These are phyloP conservation scores for Dendrothele bispora DNA, from an alignment of 768 basidiomycete genomes.

Conservation along the genomic window DNA sequence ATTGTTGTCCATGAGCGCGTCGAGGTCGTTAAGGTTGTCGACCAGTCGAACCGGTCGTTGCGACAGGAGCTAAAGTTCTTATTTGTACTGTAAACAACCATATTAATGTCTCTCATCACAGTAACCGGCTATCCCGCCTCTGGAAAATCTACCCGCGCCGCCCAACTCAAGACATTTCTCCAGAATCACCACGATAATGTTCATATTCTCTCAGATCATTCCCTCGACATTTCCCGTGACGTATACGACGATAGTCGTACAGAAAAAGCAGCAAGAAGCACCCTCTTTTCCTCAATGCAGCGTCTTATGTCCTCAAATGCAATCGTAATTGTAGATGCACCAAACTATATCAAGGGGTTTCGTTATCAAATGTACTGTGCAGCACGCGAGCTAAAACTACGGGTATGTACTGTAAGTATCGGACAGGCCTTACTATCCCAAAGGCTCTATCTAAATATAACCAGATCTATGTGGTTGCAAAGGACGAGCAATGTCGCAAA, in stretches of 20 bases:
- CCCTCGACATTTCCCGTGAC: slow-evolving; percentile 58
- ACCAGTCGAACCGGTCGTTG: slow-evolving; percentile 4
- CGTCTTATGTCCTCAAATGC: slow-evolving; percentile 70
- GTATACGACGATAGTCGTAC: slow-evolving; percentile 70
- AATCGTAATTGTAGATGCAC: slow-evolving; percentile 85
- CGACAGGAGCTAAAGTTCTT: too few relatives aligned
- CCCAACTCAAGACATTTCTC: slow-evolving; percentile 61
- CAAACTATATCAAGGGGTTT: slow-evolving; percentile 98
- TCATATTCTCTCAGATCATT: slow-evolving; percentile 72
- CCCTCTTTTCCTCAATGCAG: slow-evolving; percentile 81
- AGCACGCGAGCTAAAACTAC: slow-evolving; percentile 81
- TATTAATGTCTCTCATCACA: slow-evolving; percentile 93
- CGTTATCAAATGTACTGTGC: slow-evolving; percentile 98
- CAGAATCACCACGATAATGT: slow-evolving; percentile 38
- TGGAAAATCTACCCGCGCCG: slow-evolving; percentile 79
- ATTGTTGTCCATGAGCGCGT: too few relatives aligned
- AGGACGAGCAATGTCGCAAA: slow-evolving; percentile 70
- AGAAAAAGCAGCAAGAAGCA: slow-evolving; percentile 87
- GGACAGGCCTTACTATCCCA: background rate
- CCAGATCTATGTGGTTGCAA: slow-evolving; percentile 76
- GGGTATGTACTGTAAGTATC: slow-evolving; percentile 80
- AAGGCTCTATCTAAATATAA: too few relatives aligned
- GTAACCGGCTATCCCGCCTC: slow-evolving; percentile 85
- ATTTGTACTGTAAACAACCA: too few relatives aligned
- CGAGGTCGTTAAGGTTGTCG: slow-evolving; percentile 40